Evolutionary conservation across 2,329 filamentous ascomycete genomes (phyloP).

Genomic region (Talaromyces sp.): DNA sequence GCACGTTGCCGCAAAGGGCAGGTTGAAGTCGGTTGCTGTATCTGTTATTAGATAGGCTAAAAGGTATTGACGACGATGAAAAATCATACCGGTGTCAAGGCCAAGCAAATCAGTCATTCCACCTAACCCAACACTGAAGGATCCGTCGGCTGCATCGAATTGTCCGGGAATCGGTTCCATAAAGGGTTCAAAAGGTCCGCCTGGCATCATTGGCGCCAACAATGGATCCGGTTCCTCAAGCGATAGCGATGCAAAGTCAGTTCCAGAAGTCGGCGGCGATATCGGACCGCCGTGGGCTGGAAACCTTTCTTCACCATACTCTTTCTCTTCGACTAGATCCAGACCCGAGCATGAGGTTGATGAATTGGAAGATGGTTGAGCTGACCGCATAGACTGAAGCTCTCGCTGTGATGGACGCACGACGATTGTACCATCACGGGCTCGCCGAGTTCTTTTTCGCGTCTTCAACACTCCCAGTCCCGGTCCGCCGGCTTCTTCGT

Average conservation of each 20-base stretch:
- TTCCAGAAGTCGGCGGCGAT: constrained; percentile 24
- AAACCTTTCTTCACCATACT: constrained; percentile 12
- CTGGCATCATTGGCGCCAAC: constrained; percentile 30
- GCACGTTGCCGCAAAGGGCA: constrained; percentile 61
- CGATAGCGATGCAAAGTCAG: constrained; percentile 18
- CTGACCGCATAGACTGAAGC: background rate
- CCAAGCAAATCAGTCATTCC: constrained; percentile 53
- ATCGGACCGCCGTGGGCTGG: constrained; percentile 24
- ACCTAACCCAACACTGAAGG: constrained; percentile 21
- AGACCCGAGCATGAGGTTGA: background rate
- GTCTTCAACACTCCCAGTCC: constrained; percentile 49
- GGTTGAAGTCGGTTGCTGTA: constrained; percentile 60
- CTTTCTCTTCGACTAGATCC: background rate
- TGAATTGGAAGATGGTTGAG: background rate
- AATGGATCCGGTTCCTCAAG: constrained; percentile 24
- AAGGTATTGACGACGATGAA: too few relatives aligned
- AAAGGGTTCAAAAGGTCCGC: constrained; percentile 32
- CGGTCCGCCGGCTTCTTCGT: constrained; percentile 50
- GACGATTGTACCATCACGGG: constrained; percentile 48
- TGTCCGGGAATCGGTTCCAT: constrained; percentile 34
- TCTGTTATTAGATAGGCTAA: background rate
- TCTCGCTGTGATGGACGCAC: constrained; percentile 33
- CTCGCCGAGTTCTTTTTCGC: constrained; percentile 50
- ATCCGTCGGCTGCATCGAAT: constrained; percentile 35
- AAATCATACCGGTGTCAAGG: constrained; percentile 51